phyloP scores from a whole-genome alignment of 768 basidiomycete species.

The Tricholoma sp. region DNA sequence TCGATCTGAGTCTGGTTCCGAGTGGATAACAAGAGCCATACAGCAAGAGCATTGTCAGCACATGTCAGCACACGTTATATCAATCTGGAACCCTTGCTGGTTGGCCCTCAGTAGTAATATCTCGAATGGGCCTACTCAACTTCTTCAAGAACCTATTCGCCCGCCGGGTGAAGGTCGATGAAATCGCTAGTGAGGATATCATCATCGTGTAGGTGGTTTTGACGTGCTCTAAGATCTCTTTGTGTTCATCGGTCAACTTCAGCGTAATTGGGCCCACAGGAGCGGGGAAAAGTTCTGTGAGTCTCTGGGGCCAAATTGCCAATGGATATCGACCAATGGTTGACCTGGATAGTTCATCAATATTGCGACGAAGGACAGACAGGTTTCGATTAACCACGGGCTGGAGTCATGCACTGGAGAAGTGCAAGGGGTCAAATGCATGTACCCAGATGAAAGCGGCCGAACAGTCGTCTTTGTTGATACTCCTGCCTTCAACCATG shows the following conservation, averaged over 20 bases:
- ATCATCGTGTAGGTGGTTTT: conserved; percentile 1
- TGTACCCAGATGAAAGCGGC: not conserved
- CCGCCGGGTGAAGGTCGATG: not conserved
- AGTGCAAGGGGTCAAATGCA: conserved; percentile 2
- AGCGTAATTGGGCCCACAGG: conserved; percentile 3
- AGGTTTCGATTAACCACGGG: not conserved
- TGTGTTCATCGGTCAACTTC: not conserved
- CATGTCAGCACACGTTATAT: not conserved
- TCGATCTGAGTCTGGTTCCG: not conserved
- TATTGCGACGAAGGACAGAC: not conserved
- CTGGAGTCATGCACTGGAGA: not conserved
- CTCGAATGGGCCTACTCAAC: not conserved
- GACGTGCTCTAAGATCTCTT: not conserved
- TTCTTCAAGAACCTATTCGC: not conserved
- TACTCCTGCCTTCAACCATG: conserved; percentile 2
- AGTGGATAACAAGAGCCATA: not conserved
- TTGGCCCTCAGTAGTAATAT: not conserved
- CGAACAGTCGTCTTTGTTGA: conserved; percentile 4
- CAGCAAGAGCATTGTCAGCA: not conserved
- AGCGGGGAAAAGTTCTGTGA: conserved; percentile 2
- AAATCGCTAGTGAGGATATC: not conserved
- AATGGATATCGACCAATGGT: not conserved
- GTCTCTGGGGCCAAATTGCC: not conserved
- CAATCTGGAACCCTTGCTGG: not conserved
- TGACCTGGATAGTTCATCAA: conserved; percentile 1